These are phyloP conservation scores for Hypoxylon rubiginosum DNA, from an alignment of 2,329 filamentous ascomycete species.

Conservation along the genomic window DNA sequence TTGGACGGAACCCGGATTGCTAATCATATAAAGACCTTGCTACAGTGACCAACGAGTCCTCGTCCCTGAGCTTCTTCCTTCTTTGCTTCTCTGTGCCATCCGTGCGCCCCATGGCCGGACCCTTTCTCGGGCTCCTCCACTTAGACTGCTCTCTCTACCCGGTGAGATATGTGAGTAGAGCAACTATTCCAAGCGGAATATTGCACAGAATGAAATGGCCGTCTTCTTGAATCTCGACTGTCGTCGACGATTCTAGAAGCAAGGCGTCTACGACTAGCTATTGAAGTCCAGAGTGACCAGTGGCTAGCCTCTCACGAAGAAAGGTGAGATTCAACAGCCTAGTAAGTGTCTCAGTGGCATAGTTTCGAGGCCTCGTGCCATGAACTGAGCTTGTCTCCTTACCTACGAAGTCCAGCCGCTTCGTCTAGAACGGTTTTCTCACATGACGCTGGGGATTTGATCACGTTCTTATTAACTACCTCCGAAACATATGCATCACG, in stretches of 20 bases:
- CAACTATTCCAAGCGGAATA: conserved; percentile 15
- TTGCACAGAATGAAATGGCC: not conserved
- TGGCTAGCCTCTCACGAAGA: not conserved
- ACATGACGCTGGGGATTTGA: not conserved
- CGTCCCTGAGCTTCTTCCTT: conserved; percentile 4
- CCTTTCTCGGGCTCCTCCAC: not conserved
- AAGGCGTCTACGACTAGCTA: not conserved
- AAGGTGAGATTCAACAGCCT: not conserved
- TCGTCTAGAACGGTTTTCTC: not conserved
- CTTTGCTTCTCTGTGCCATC: not conserved
- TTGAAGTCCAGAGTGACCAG: not conserved
- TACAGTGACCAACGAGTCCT: conserved; percentile 1
- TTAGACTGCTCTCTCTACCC: not conserved
- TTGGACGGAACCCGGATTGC: conserved; percentile 14
- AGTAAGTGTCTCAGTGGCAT: not conserved
- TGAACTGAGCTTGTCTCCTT: not conserved
- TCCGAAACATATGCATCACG: not conserved
- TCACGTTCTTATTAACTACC: not conserved
- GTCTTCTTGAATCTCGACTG: not conserved
- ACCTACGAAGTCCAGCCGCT: not conserved
- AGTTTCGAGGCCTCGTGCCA: not conserved
- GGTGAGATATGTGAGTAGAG: not conserved
- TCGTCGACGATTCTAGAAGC: not conserved
- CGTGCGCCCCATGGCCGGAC: not conserved
- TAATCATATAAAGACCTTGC: conserved; percentile 13